Evolutionary conservation across 2,329 filamentous ascomycete species (phyloP), one percentile per base, ranked within the genome.

Genomic region (Sordariomycetes sp.): DNA sequence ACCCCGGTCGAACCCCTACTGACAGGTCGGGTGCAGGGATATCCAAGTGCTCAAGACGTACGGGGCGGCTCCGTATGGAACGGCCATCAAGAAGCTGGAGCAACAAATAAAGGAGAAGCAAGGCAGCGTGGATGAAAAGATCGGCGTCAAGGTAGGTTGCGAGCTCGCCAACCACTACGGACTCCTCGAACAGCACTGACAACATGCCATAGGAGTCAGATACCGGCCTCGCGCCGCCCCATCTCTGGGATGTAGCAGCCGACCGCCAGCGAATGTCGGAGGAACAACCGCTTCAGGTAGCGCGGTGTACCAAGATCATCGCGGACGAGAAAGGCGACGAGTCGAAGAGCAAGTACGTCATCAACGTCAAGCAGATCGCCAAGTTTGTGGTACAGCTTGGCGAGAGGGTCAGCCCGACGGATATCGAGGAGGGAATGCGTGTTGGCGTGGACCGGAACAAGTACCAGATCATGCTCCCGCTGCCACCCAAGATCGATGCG

Each of bases 101-200:
- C 96, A 97, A 75, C 89, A 97, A 76, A 97, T 99, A 80, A 99
- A 97, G 74, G 94, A 99, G 73, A 96, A 96, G 75, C 94, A 99
- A 76, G 88, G 90, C 68, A 96, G 91, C 62, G 93, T 99, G 61
- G 96, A 99, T 66, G 94, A 99, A 77, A 99, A 99, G 83, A 97
- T 99, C 66, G 94, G 86, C 59, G 86, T 90, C 67, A 90, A 90
- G 79, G 83, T 86, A 78, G 53, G 58, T 43, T 18, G 22, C n/a
- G 14, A 11, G 7, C 35, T 25, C 14, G 37, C 40, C 34, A 52
- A 22, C 43, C 24, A 14, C 20, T 32, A 25, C 35, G 32, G 20
- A 32, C 54, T 51, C 18, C 28, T 16, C 25, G 16, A 54, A 40
- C 28, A 28, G 53, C 58, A 57, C 60, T 64, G 67, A 63, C 69